Conservation (phyloP, 495 filamentous ascomycete species). For the Penicillium simplicissimum region DNA sequence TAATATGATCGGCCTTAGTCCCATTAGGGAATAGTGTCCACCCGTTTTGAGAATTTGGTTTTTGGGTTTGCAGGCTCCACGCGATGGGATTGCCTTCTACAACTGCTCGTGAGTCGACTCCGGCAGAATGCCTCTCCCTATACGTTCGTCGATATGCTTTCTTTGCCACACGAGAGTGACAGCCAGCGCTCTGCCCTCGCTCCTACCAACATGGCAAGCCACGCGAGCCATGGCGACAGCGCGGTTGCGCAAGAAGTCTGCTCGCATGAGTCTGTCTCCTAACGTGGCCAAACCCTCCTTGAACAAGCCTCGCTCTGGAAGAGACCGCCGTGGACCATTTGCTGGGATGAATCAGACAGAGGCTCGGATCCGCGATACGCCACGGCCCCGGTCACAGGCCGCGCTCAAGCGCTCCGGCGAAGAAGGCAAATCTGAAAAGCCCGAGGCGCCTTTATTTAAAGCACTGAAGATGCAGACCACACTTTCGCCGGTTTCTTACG, state of each 20-base stretch:
- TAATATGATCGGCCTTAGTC: slow-evolving; percentile 34
- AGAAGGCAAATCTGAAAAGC: slow-evolving; percentile 37
- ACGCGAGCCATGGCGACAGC: slow-evolving; percentile 42
- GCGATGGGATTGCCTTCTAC: not conserved
- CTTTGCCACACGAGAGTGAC: slow-evolving; percentile 40
- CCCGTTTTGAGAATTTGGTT: slow-evolving; percentile 28
- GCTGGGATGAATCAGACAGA: slow-evolving; percentile 76
- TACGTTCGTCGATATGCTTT: slow-evolving; percentile 38
- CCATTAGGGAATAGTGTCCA: slow-evolving; percentile 24
- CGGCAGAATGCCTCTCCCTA: slow-evolving; percentile 38
- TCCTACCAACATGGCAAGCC: slow-evolving; percentile 36
- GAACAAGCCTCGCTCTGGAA: slow-evolving; percentile 39
- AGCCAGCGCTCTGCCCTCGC: slow-evolving; percentile 12
- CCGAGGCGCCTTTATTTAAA: slow-evolving; percentile 61
- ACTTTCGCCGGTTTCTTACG: slow-evolving; percentile 72
- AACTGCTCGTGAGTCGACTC: slow-evolving; percentile 14
- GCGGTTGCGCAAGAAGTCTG: slow-evolving; percentile 50
- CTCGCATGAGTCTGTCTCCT: slow-evolving; percentile 80
- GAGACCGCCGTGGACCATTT: slow-evolving; percentile 62
- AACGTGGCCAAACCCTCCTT: slow-evolving; percentile 58
- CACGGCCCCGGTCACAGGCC: slow-evolving; percentile 40
- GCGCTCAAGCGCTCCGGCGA: slow-evolving; percentile 42
- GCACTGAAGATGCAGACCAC: slow-evolving; percentile 94
- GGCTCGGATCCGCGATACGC: slow-evolving; percentile 54
- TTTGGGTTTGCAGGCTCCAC: slow-evolving; percentile 12